Evolutionary conservation across 208 protist genomes (phyloP), one percentile per base, ranked within the genome.

Genomic region (Angomonas ambiguus): DNA sequence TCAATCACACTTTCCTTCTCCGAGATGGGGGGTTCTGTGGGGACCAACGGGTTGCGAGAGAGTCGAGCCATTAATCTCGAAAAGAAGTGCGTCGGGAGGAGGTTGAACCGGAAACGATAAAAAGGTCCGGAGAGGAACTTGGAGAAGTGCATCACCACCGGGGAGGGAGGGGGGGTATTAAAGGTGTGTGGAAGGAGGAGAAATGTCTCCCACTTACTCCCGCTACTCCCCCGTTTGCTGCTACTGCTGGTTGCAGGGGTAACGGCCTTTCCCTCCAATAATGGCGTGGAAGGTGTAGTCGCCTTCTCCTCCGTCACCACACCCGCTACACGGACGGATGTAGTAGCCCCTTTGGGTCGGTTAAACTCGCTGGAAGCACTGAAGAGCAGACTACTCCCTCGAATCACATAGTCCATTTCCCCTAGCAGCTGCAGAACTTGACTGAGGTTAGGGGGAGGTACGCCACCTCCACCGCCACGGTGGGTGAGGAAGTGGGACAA

Each of bases 31-130:
- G 45, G 11, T 16, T 45, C 38, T 8, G 38, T 16, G 8, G 38
- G 38, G 8, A 16, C 38, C 38, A 45, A 16, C 8, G 38, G 38
- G 16, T 45, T 45, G 16, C 16, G 38, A 45, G 38, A 69, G 38
- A 92, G 63, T 20, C 88, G 83, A 53, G 74, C 76, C 8, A 87
- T 42, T 22, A 95, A 65, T 63, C 83, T 81, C 16, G 85, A 49
- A 42, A 95, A 95, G 57, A 95, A 95, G 56, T 82, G 71, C 28
- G 74, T 75, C 28, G 88, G 88, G 20, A 89, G 73, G 55, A 92
- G 80, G 65, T 76, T 79, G 32, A 95, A 77, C 22, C 64, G 88
- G 53, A 95, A 91, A 28, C 87, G 79, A 72, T 91, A 92, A 51
- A 92, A 92, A 0, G 88, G 88, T 0, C 88, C 88, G 11, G 78